A percentile compares a stretch with the other conserved stretches of the same genome.
Conservation (phyloP, 371 early-diverging fungal species). For the Saksenaea oblongispora region DNA sequence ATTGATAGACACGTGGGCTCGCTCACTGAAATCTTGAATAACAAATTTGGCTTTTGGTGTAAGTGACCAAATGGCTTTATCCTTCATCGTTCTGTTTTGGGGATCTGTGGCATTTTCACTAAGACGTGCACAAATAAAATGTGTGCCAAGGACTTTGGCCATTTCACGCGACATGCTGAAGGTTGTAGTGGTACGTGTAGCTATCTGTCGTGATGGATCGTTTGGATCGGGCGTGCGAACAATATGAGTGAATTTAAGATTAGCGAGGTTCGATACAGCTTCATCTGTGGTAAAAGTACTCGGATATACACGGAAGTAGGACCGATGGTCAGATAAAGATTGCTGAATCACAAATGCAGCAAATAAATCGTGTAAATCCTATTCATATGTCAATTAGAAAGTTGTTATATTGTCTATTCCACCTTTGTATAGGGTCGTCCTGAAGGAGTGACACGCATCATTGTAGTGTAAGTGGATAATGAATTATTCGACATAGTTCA, state of each 20-base stretch:
- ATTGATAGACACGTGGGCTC: slow-evolving; percentile 34
- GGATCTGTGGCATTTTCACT: slow-evolving; percentile 55
- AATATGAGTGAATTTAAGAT: slow-evolving; percentile 55
- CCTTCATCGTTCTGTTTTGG: slow-evolving; percentile 48
- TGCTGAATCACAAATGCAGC: slow-evolving; percentile 43
- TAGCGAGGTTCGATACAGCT: slow-evolving; percentile 48
- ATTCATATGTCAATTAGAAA: neutral
- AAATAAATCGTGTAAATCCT: slow-evolving; percentile 53
- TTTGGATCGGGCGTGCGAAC: slow-evolving; percentile 52
- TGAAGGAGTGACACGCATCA: slow-evolving; percentile 34
- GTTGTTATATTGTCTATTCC: neutral
- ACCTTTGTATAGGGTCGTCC: slow-evolving; percentile 40
- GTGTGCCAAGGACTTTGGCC: slow-evolving; percentile 56
- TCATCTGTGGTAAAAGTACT: slow-evolving; percentile 61
- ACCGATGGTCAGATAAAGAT: slow-evolving; percentile 44
- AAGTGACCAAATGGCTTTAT: slow-evolving; percentile 50
- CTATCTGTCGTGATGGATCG: slow-evolving; percentile 44
- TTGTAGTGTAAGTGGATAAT: slow-evolving; percentile 23
- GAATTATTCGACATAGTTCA: slow-evolving; percentile 16
- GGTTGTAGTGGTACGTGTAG: slow-evolving; percentile 51
- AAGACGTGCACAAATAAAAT: slow-evolving; percentile 59
- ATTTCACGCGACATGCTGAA: slow-evolving; percentile 54
- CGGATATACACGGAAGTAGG: slow-evolving; percentile 54
- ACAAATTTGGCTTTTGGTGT: slow-evolving; percentile 59
- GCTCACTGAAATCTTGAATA: slow-evolving; percentile 44